Evolutionary conservation across 192 early-diverging fungal genomes (phyloP), one percentile per base, ranked within the genome.

Genomic region (Coemansia reversa): DNA sequence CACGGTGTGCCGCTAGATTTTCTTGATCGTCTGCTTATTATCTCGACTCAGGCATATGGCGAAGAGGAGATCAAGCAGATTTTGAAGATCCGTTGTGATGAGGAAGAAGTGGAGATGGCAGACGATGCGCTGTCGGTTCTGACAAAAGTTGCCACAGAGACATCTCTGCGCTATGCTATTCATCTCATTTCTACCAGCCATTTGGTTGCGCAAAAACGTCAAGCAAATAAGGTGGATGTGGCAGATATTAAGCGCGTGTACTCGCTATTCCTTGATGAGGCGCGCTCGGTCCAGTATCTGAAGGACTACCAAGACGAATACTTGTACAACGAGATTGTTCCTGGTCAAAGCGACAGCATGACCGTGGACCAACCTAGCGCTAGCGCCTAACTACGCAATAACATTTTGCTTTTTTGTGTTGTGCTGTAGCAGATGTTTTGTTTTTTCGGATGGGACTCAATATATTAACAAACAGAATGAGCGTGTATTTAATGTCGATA

Each of bases 1-100:
- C 97, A 99, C 66, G 97, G 97, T 60, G 90, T 99, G 66, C 97
- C 97, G 2, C 86, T 96, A 20, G 97, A 99, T 84, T 84, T 99
- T 20, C 81, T 97, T 58, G 97, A 99, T 74, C 88, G 97, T 25
- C 81, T 97, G 52, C 86, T 96, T 53, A 99, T 97, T 68, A 97
- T 99, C 60, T 88, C 93, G 63, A 99, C 97, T 24, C 74, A 87
- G 45, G 86, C 94, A 8, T 98, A 98, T 79, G 87, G 82, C 33
- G 85, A 88, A 60, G 84, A 89, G 2, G 96, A 98, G 55, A 88
- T 98, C 62, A 85, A 85, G 59, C 84, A 91, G 63, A 98, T 99
- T 67, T 75, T 99, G 54, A 84, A 84, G 49, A 99, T 96, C 68
- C 85, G 95, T 18, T 93, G 92, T 51, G 88, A 94, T 25, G 93